phyloP scores from a whole-genome alignment of 139 green algal species.

The Chlamydomonas schloesseri region DNA sequence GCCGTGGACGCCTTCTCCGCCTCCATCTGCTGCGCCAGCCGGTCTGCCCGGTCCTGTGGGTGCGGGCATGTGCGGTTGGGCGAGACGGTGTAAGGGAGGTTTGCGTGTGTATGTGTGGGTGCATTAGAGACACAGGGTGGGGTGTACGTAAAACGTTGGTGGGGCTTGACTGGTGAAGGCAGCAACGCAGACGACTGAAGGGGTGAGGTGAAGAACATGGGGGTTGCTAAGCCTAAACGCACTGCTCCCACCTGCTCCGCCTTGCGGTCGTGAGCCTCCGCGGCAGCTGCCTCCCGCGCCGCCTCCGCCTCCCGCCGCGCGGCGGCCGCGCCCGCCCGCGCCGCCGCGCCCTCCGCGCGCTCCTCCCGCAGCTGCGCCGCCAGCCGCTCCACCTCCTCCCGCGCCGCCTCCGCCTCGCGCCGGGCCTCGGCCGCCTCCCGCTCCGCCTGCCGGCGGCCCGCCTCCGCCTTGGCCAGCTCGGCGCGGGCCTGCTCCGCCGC shows the following conservation, averaged over 20 bases:
- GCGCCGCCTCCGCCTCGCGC: neutral
- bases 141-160: too few relatives aligned
- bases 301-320: slow-evolving; percentile 30
- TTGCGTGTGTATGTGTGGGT: too few relatives aligned
- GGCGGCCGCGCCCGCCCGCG: slow-evolving; percentile 13
- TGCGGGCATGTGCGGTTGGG: too few relatives aligned
- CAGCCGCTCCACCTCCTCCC: slow-evolving; percentile 18
- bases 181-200: too few relatives aligned
- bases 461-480: slow-evolving; percentile 25
- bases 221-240: too few relatives aligned
- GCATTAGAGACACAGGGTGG: too few relatives aligned
- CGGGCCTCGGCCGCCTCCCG: slow-evolving; percentile 8
- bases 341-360: slow-evolving; percentile 23
- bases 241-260: slow-evolving; percentile 14
- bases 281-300: slow-evolving; percentile 24
- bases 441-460: slow-evolving; percentile 14
- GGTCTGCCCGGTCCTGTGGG: slow-evolving; percentile 35
- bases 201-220: too few relatives aligned
- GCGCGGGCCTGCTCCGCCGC: neutral
- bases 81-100: too few relatives aligned
- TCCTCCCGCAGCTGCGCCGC: slow-evolving; percentile 5
- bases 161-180: too few relatives aligned
- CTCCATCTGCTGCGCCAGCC: slow-evolving; percentile 23
- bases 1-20: slow-evolving; percentile 21
- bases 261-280: slow-evolving; percentile 18